Evolutionary conservation across 2,329 filamentous ascomycete species (phyloP).

Genomic region (Ceratocystis destructans): DNA sequence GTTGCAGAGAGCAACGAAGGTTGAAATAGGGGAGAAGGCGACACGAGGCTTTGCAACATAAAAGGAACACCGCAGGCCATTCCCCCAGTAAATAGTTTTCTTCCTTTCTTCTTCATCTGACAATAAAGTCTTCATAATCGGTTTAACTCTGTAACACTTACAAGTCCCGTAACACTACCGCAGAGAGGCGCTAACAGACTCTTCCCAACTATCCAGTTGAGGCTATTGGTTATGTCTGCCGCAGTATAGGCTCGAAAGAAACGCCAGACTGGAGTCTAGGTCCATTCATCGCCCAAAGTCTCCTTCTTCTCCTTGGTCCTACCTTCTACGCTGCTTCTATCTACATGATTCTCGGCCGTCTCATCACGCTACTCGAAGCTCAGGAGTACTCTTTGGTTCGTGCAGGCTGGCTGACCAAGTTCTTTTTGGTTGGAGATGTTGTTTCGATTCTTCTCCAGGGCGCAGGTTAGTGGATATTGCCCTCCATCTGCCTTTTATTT

Average conservation of each 20-base stretch:
- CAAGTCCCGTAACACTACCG: too few species aligned
- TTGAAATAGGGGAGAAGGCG: too few species aligned
- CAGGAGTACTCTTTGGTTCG: slow-evolving; percentile 26
- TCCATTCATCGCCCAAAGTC: slow-evolving; percentile 31
- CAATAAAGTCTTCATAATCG: too few species aligned
- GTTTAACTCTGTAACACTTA: too few species aligned
- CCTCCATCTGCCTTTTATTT: not conserved
- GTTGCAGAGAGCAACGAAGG: too few species aligned
- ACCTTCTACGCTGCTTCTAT: slow-evolving; percentile 37
- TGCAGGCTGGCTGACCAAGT: slow-evolving; percentile 35
- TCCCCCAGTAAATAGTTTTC: too few species aligned
- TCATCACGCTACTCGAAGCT: slow-evolving; percentile 30
- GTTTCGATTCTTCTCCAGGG: slow-evolving; percentile 23
- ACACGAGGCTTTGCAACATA: too few species aligned
- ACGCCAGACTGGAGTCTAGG: slow-evolving; percentile 28
- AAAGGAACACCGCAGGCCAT: too few species aligned
- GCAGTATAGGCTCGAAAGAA: slow-evolving; percentile 20
- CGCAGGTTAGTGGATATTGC: not conserved
- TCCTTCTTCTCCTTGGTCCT: slow-evolving; percentile 35
- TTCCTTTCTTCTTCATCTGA: too few species aligned
- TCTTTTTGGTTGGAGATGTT: slow-evolving; percentile 42
- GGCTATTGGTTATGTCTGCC: slow-evolving; percentile 21
- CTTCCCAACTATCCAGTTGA: slow-evolving; percentile 24
- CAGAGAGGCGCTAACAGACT: not conserved
- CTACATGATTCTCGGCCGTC: slow-evolving; percentile 37